Base-by-base conservation (phyloP, 2,329 filamentous ascomycete species). In the Mycosphaerella sp. region DNA sequence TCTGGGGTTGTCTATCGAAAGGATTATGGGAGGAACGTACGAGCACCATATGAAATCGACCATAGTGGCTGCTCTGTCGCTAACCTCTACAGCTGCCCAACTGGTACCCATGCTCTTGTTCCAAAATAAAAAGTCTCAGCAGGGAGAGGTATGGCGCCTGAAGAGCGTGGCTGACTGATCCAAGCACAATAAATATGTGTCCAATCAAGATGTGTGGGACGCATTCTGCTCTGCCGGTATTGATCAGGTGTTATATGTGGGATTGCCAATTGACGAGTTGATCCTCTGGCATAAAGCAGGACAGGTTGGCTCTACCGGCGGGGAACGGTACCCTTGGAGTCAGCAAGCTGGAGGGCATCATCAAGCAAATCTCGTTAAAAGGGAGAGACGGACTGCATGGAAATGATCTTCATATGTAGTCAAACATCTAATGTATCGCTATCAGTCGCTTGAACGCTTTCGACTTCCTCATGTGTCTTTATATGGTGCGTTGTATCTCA, bases 1-100 rank as follows among this genome's bases (percentile, higher is more conserved):
- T 6, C 65, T 75, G 1, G 71, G 71, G 1, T 61, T 73, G 6
- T 70, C 65, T 0, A 58, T 74, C n/a, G 67, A 64, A 36, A 66
- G 68, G 5, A 67, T 71, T 2, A 64, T 69, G 1, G 66, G 66
- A 27, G 58, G 65, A 51, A 56, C 59, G 2, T 74, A 70, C 51
- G 61, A 64, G 16, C 59, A 65, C 0, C 70, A 72, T 55, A 70
- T 74, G n/a, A 50, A 64, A 3, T 49, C 67, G 4, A 62, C 66
- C 6, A 73, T 75, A 44, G 68, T 73, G 54, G 57, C 61, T 25
- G 70, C 71, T 1, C 61, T 73, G 8, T 59, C 64, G 4, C n/a
- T n/a, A n/a, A n/a, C n/a, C n/a, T n/a, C n/a, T n/a, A n/a, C n/a
- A n/a, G n/a, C n/a, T 25, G 55, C 54, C 1, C 63, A 64, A 43